A percentile compares a stretch with the other conserved stretches of the same genome.
These are phyloP conservation scores for Spergularia bocconei DNA, from an alignment of 148 eudicot species.

Conservation along the genomic window DNA sequence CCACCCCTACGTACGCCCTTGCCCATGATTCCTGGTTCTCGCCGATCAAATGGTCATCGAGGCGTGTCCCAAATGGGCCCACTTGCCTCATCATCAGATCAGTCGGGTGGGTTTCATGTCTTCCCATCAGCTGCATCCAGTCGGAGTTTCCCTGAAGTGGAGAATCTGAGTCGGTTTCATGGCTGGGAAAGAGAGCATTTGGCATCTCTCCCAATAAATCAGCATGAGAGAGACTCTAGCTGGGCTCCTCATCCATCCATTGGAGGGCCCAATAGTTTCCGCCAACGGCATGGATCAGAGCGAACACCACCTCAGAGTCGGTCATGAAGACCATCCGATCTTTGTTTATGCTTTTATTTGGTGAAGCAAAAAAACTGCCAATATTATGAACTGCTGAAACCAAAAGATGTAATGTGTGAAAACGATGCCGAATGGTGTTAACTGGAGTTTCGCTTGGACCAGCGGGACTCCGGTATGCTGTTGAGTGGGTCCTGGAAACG, in stretches of 20 bases:
- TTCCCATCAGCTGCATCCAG: slow-evolving; percentile 55
- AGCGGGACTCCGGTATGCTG: slow-evolving; percentile 29
- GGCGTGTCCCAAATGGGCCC: slow-evolving; percentile 41
- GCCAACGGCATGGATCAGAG: slow-evolving; percentile 70
- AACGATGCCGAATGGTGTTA: slow-evolving; percentile 26
- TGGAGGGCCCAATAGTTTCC: slow-evolving; percentile 44
- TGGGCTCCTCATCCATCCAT: slow-evolving; percentile 57
- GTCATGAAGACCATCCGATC: slow-evolving; percentile 29
- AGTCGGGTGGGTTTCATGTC: slow-evolving; percentile 53
- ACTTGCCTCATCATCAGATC: slow-evolving; percentile 64
- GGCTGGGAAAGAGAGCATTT: slow-evolving; percentile 66
- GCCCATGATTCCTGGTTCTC: slow-evolving; percentile 38
- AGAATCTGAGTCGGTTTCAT: slow-evolving; percentile 44
- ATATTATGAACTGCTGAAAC: slow-evolving; percentile 38
- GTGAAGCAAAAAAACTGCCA: slow-evolving; percentile 27
- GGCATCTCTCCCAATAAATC: slow-evolving; percentile 41
- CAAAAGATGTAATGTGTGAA: slow-evolving; percentile 37
- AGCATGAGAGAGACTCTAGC: slow-evolving; percentile 48
- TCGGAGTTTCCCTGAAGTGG: slow-evolving; percentile 52
- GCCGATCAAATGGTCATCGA: slow-evolving; percentile 61
- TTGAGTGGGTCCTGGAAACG: slow-evolving; percentile 31
- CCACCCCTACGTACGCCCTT: slow-evolving; percentile 46
- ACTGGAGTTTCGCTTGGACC: slow-evolving; percentile 19
- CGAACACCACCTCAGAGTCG: slow-evolving; percentile 66
- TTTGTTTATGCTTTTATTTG: slow-evolving; percentile 12